Evolutionary conservation across 805 yeast genomes (phyloP), one percentile per base, ranked within the genome.

Genomic region (Teunomyces kruisii): DNA sequence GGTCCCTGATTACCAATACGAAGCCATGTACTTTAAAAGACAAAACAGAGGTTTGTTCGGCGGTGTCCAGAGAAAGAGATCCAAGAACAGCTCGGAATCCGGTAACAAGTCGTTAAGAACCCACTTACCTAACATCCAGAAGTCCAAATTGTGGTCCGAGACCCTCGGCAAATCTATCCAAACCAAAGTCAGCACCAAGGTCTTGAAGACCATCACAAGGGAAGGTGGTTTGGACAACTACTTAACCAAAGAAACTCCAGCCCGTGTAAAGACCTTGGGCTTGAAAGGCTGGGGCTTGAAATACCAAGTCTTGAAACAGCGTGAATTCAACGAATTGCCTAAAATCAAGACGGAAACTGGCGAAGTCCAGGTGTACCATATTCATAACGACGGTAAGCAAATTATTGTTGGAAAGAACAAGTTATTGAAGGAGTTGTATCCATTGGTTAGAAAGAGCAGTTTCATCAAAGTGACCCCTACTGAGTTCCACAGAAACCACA

Each of bases 211-310:
- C 0, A 84, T 94, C 47, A 85, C 88, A 47, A 88, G 83, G 56
- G 98, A 92, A 64, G 99, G 99, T 50, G 99, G 99, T 4, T 74
- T 94, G 45, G 99, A 94, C 61, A 83, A 83, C 52, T 94, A 94
- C 62, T 66, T 94, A 49, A 76, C 82, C 35, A 94, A 94, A 67
- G 96, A 90, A 48, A 88, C 86, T 54, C 74, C 95, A 5, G 95
- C 96, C 2, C 78, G 99, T 70, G 75, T 88, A 52, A 94, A 94
- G 71, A 96, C 94, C 62, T 71, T 94, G 59, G 99, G 99, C 0
- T 85, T 91, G 44, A 74, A 79, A 46, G 99, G 98, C 28, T 94
- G 98, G 98, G 80, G 79, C 56, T 74, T 94, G 54, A 84, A 92
- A 59, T 91, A 85, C 64, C 79, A 81, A 45, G 82, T 94, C 12